Evolutionary conservation across 345 rosid species (phyloP).

Genomic region (Pelargonium nanum): DNA sequence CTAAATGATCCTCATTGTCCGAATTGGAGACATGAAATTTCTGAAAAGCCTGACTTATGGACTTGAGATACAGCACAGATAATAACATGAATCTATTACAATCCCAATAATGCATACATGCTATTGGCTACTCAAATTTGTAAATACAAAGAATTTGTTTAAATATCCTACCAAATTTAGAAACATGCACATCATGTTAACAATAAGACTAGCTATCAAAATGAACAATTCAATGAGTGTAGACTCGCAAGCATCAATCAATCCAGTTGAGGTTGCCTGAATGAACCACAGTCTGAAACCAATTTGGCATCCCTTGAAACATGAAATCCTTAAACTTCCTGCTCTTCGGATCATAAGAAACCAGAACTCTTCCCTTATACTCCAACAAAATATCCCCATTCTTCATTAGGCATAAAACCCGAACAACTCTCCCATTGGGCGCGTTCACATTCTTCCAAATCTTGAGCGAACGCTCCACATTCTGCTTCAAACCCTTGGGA

Average conservation of each 20-base stretch:
- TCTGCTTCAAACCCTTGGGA: slow-evolving; percentile 10
- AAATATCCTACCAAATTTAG: no score
- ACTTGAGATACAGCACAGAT: no score
- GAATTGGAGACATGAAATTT: no score
- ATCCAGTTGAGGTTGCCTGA: slow-evolving; percentile 13
- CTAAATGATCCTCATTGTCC: no score
- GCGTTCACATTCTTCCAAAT: neutral
- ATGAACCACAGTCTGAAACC: slow-evolving; percentile 16
- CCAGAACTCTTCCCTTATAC: slow-evolving; percentile 13
- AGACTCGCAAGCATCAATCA: neutral
- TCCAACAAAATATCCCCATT: slow-evolving; percentile 20
- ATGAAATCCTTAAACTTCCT: slow-evolving; percentile 13
- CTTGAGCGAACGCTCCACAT: neutral
- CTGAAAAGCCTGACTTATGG: no score
- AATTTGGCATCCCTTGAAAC: slow-evolving; percentile 17
- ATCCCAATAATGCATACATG: no score
- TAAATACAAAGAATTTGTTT: no score
- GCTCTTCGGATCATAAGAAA: slow-evolving; percentile 11
- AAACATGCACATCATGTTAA: no score
- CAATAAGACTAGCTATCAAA: no score
- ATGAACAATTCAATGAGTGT: no score
- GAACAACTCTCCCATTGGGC: neutral
- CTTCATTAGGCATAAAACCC: slow-evolving; percentile 11
- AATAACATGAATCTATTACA: no score
- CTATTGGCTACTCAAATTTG: no score